These are phyloP conservation scores for Aspergillus sp. DNA, from an alignment of 2,329 filamentous ascomycete species.

Conservation along the genomic window DNA sequence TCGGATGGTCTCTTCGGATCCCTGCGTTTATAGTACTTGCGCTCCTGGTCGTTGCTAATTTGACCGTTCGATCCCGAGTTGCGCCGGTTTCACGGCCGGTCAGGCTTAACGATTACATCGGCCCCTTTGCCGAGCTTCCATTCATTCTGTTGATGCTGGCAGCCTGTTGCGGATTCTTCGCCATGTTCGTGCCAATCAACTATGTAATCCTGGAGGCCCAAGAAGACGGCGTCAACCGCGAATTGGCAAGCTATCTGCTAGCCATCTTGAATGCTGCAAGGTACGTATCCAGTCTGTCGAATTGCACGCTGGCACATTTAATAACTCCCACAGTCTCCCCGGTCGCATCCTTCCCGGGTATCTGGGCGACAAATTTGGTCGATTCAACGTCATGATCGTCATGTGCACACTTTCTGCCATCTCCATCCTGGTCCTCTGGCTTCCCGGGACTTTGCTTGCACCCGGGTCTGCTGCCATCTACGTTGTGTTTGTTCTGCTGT, in stretches of 20 bases:
- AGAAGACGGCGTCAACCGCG: slow-evolving; percentile 47
- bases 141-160: slow-evolving; percentile 46
- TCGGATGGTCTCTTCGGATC: slow-evolving; percentile 57
- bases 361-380: slow-evolving; percentile 52
- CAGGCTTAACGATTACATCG: not conserved
- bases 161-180: slow-evolving; percentile 58
- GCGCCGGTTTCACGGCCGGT: slow-evolving; percentile 10
- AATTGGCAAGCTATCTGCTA: not conserved
- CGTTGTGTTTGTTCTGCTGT: slow-evolving; percentile 63
- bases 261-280: not conserved
- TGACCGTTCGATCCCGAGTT: slow-evolving; percentile 52
- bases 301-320: not conserved
- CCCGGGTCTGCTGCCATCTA: slow-evolving; percentile 53
- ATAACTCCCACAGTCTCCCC: slow-evolving; percentile 43
- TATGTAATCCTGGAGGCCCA: slow-evolving; percentile 51
- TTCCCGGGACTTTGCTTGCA: slow-evolving; percentile 36
- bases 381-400: slow-evolving; percentile 32
- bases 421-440: slow-evolving; percentile 54
- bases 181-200: slow-evolving; percentile 60
- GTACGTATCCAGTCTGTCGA: not conserved
- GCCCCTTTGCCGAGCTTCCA: slow-evolving; percentile 49
- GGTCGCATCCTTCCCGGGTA: slow-evolving; percentile 57
- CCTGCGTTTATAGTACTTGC: slow-evolving; percentile 61
- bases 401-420: slow-evolving; percentile 41
- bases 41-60: slow-evolving; percentile 52